phyloP scores from a whole-genome alignment of 257 asterid genomes.

The Nicotiana knightiana region DNA sequence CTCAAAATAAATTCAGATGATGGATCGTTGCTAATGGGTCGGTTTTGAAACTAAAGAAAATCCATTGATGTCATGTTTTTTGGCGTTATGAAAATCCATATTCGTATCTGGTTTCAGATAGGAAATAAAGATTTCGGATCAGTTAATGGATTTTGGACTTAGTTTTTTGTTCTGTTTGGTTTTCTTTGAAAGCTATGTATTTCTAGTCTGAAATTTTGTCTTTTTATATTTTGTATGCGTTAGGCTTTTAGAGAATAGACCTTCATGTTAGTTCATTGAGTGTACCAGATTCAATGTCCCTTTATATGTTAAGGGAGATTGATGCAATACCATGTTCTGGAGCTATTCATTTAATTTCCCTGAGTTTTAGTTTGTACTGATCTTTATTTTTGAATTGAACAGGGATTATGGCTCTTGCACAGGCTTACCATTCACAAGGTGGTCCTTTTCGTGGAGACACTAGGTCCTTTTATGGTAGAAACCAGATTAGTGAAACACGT shows the following conservation, averaged over 20 bases:
- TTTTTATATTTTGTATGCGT: neutral
- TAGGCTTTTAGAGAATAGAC: neutral
- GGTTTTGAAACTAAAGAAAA: neutral
- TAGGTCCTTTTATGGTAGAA: constrained; percentile 41
- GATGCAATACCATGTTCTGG: neutral
- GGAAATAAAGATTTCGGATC: neutral
- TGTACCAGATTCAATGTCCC: neutral
- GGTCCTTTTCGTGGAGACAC: constrained; percentile 40
- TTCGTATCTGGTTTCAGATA: neutral
- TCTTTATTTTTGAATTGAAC: constrained; percentile 20
- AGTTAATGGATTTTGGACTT: neutral
- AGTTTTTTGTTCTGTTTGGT: neutral
- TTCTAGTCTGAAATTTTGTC: neutral
- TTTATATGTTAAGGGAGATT: neutral
- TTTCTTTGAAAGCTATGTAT: neutral
- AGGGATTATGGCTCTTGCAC: constrained; percentile 65
- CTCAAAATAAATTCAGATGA: neutral
- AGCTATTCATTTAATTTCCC: too few relatives aligned
- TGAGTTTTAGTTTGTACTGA: neutral
- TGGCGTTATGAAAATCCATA: neutral
- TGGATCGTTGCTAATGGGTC: neutral
- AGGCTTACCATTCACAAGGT: constrained; percentile 39
- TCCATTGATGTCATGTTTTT: neutral
- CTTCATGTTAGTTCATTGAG: neutral
- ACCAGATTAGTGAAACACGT: constrained; percentile 21